Evolutionary conservation across 805 yeast species (phyloP), one percentile per base, ranked within the genome.

Genomic region (Lipomyces kockii): DNA sequence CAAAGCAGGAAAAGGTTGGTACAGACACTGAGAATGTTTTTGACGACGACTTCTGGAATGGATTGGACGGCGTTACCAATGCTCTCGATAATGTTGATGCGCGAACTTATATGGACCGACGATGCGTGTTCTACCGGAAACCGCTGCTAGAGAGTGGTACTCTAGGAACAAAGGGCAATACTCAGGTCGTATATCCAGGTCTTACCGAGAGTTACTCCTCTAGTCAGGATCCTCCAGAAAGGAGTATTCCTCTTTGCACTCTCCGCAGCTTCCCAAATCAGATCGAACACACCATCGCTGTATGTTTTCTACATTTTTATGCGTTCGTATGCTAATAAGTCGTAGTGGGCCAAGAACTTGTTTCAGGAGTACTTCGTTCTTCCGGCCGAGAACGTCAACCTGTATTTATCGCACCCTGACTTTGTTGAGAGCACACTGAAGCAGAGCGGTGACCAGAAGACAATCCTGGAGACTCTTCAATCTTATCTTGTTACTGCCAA

Each of bases 21-120:
- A 83, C 90, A 6, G 99, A 95, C 56, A 91, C 98, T 43, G 98
- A 95, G 80, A 81, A 89, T 70, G 85, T 92, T 32, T 95, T 92
- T 76, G 83, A 91, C 76, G 96, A 93, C 74, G 83, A 79, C 8
- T 95, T 95, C 81, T 95, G 99, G 99, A 81, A 82, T 66, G 76
- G 80, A 11, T 83, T 95, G 63, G 97, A 93, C 78, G 85, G 93
- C 72, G 98, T 95, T 60, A 92, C 98, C 37, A 95, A 95, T 77
- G 99, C 99, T 25, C 84, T 95, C 76, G 99, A 95, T 81, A 95
- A 95, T 74, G 94, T 95, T 63, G 99, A 95, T 72, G 99, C 99
- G 27, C 89, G 99, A 83, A 90, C 97, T 17, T 95, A 95, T 76
- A 97, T 95, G 68, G 99, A 95, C 79, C 89, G 97, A 78, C 91